These are phyloP conservation scores for Chaetomiaceae sp. DNA, from an alignment of 2,329 filamentous ascomycete species.

Conservation along the genomic window DNA sequence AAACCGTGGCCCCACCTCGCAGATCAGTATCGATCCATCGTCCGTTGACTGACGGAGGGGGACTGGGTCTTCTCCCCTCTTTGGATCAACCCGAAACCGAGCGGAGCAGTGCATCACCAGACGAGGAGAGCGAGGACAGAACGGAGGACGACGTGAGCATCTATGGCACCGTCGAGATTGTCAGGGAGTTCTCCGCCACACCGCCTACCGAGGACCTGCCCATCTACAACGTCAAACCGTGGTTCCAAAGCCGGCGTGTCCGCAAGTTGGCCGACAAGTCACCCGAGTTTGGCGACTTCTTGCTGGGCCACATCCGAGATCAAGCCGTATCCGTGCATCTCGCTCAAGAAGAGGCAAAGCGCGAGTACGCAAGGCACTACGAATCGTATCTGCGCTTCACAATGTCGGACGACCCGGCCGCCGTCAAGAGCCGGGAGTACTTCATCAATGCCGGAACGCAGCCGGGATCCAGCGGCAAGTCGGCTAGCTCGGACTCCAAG, in stretches of 20 bases:
- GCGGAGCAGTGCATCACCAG: constrained; percentile 46
- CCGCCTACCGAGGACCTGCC: constrained; percentile 53
- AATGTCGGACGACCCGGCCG: constrained; percentile 50
- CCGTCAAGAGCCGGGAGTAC: constrained; percentile 52
- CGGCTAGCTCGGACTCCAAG: constrained; percentile 49
- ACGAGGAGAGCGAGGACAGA: constrained; percentile 49
- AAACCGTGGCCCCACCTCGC: constrained; percentile 12
- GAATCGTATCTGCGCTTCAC: constrained; percentile 52
- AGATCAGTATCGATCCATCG: constrained; percentile 18
- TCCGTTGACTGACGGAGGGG: constrained; percentile 24
- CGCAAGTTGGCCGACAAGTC: constrained; percentile 40
- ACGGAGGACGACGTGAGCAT: constrained; percentile 53
- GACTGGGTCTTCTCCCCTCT: constrained; percentile 14
- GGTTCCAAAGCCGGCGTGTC: constrained; percentile 46
- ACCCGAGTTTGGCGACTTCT: constrained; percentile 41
- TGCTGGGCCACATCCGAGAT: constrained; percentile 42
- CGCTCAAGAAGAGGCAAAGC: constrained; percentile 38
- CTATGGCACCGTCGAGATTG: constrained; percentile 44
- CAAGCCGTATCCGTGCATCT: constrained; percentile 35
- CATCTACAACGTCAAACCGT: constrained; percentile 41
- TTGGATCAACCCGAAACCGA: constrained; percentile 22
- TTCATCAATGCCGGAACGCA: constrained; percentile 41
- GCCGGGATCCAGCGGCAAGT: constrained; percentile 32
- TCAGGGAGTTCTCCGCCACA: constrained; percentile 49
- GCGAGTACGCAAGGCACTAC: constrained; percentile 46